Evolutionary conservation across 257 asterid genomes (phyloP).

Genomic region (Plectranthus barbatus): DNA sequence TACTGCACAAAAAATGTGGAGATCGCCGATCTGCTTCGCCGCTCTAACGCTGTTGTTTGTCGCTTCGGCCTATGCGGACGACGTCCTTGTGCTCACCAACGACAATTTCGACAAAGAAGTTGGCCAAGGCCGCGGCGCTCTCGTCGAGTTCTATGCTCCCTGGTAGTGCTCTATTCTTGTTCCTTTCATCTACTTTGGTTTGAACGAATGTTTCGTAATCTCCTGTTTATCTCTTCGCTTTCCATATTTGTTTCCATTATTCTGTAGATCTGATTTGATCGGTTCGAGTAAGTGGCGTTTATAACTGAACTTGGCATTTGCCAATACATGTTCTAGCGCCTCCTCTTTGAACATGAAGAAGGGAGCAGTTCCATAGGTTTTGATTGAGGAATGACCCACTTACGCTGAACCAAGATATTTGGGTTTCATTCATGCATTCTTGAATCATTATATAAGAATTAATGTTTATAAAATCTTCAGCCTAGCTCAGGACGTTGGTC

Average conservation of each 20-base stretch:
- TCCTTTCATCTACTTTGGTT: not conserved
- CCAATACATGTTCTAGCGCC: not conserved
- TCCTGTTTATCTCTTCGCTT: not conserved
- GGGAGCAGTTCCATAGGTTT: not conserved
- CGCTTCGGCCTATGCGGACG: constrained; percentile 52
- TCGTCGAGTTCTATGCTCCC: constrained; percentile 90
- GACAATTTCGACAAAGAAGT: constrained; percentile 81
- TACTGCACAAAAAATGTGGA: constrained; percentile 30
- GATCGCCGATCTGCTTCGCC: constrained; percentile 45
- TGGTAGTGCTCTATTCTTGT: constrained; percentile 38
- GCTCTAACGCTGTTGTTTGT: constrained; percentile 30
- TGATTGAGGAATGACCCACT: not conserved
- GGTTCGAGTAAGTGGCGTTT: not conserved
- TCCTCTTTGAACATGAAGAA: not conserved
- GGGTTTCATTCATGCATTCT: too few relatives aligned
- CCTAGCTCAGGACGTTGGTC: not conserved
- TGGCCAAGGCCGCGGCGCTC: constrained; percentile 85
- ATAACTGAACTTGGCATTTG: not conserved
- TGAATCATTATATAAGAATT: too few relatives aligned
- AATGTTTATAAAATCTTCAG: too few relatives aligned
- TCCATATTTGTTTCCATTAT: not conserved
- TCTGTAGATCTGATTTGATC: constrained; percentile 12
- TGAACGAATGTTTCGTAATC: not conserved
- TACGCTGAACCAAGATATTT: not conserved
- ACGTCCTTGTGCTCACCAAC: constrained; percentile 71